phyloP scores from a whole-genome alignment of 2,329 filamentous ascomycete species.

The Moelleriella libera region DNA sequence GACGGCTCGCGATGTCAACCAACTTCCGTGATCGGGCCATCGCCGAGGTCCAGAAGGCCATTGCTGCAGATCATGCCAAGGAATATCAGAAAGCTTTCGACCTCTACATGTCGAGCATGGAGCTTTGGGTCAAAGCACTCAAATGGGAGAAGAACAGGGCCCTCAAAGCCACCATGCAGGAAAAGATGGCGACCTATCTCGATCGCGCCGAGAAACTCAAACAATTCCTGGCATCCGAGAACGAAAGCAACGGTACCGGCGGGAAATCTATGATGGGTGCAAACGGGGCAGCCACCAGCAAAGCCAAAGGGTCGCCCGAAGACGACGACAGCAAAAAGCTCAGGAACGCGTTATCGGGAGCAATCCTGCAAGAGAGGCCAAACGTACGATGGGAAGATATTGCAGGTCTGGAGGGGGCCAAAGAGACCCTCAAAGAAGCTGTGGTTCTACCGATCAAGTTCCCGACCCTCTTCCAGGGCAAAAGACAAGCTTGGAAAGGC shows the following conservation, averaged over 20 bases:
- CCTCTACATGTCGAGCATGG: conserved; percentile 86
- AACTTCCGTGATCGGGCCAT: conserved; percentile 96
- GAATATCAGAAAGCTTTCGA: conserved; percentile 97
- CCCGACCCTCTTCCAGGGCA: conserved; percentile 87
- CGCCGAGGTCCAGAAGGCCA: conserved; percentile 92
- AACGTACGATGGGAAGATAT: conserved; percentile 98
- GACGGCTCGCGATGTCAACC: conserved; percentile 55
- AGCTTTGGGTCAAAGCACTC: conserved; percentile 95
- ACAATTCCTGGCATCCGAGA: conserved; percentile 67
- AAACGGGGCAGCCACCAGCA: conserved; percentile 53
- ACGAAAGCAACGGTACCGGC: conserved; percentile 53
- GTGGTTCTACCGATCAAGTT: conserved; percentile 98
- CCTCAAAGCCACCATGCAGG: conserved; percentile 92
- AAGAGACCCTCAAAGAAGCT: conserved; percentile 94
- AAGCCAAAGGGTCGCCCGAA: conserved; percentile 48
- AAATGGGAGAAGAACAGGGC: conserved; percentile 99
- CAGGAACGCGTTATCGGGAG: conserved; percentile 75
- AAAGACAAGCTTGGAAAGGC: conserved; percentile 95
- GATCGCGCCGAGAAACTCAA: conserved; percentile 98
- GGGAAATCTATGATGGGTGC: conserved; percentile 50
- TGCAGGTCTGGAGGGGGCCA: conserved; percentile 82
- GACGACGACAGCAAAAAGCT: conserved; percentile 95
- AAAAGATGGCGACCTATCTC: conserved; percentile 94
- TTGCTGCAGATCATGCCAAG: conserved; percentile 87
- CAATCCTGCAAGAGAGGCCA: conserved; percentile 87